Evolutionary conservation across 805 yeast genomes (phyloP).

Genomic region (Pichia thaimueangensis): DNA sequence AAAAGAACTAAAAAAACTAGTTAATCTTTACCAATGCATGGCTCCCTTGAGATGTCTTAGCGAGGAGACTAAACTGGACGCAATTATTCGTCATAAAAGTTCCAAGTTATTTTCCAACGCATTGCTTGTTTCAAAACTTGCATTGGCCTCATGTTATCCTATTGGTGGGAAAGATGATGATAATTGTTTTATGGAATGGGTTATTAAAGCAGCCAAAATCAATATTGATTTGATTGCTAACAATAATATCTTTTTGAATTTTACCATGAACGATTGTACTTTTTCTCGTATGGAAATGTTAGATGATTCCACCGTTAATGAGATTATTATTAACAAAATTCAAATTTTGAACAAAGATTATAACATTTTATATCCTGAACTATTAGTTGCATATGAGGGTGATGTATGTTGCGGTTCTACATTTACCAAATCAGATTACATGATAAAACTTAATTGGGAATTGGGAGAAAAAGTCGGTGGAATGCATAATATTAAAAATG

Average conservation of each 20-base stretch:
- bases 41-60: constrained; percentile 41
- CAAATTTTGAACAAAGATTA: constrained; percentile 63
- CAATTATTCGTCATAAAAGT: constrained; percentile 32
- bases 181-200: constrained; percentile 41
- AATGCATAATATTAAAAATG: constrained; percentile 66
- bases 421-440: constrained; percentile 17
- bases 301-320: constrained; percentile 63
- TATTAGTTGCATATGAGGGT: constrained; percentile 46
- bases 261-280: constrained; percentile 55
- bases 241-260: constrained; percentile 55
- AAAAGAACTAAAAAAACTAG: constrained; percentile 10
- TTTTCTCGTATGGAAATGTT: constrained; percentile 57
- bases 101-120: constrained; percentile 35
- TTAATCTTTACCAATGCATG: constrained; percentile 23
- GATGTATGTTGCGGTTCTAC: constrained; percentile 11
- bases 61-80: constrained; percentile 28
- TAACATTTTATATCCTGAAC: constrained; percentile 59
- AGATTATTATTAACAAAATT: constrained; percentile 50
- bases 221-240: constrained; percentile 61
- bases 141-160: constrained; percentile 15
- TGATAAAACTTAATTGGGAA: constrained; percentile 59
- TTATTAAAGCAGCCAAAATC: constrained; percentile 60
- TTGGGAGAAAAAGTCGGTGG: constrained; percentile 87
- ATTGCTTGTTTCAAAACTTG: constrained; percentile 39
- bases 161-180: constrained; percentile 24